phyloP scores from a whole-genome alignment of 768 basidiomycete genomes.

The Mrakia gelida region DNA sequence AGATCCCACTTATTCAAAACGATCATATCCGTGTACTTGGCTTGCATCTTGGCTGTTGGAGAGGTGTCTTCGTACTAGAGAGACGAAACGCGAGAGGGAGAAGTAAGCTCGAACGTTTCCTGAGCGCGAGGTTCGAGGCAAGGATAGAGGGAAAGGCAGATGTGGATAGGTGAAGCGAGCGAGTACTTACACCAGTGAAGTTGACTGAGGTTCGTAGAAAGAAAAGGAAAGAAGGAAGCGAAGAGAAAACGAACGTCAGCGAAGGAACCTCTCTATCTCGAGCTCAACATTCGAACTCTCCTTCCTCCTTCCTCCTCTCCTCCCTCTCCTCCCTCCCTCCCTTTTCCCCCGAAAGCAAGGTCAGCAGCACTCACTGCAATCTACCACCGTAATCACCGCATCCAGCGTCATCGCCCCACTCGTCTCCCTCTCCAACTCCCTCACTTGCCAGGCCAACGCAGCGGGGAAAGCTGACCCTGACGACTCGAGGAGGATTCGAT shows the following conservation, averaged over 20 bases:
- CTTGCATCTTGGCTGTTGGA: conserved; percentile 82
- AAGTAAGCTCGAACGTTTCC: neutral
- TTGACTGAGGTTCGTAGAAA: conserved; percentile 47
- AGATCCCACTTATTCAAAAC: conserved; percentile 93
- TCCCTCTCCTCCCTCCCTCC: neutral
- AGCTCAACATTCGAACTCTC: neutral
- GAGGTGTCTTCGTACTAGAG: conserved; percentile 77
- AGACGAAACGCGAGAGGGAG: neutral
- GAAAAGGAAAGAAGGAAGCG: neutral
- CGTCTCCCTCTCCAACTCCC: conserved; percentile 78
- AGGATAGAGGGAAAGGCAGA: too few species aligned
- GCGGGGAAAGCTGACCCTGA: conserved; percentile 95
- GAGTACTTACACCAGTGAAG: conserved; percentile 59
- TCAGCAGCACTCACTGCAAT: conserved; percentile 23
- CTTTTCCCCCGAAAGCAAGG: neutral
- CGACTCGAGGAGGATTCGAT: conserved; percentile 92
- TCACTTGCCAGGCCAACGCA: conserved; percentile 88
- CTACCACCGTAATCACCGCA: conserved; percentile 81
- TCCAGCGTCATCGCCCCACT: conserved; percentile 72
- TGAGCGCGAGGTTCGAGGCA: neutral
- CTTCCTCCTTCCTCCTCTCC: neutral
- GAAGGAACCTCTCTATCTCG: neutral
- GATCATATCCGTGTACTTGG: conserved; percentile 90
- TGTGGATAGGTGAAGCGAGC: neutral
- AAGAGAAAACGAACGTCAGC: neutral